Evolutionary conservation across 371 early-diverging fungal genomes (phyloP).

Genomic region (Actinomortierella wolfii): DNA sequence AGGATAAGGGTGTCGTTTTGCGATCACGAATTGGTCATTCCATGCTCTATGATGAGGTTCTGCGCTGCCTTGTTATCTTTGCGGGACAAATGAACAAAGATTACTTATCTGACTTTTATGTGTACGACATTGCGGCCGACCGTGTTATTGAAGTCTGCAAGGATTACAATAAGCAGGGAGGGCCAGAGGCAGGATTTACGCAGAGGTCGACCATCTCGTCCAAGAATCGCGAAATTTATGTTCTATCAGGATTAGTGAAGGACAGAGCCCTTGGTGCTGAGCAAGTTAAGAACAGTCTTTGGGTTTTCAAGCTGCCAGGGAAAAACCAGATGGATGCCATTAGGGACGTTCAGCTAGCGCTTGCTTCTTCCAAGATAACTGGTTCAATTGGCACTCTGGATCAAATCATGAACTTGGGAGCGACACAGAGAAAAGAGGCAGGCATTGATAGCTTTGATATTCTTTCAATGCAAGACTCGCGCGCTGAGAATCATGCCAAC

Average conservation of each 20-base stretch:
- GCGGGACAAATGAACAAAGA: slow-evolving; percentile 88
- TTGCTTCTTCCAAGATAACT: slow-evolving; percentile 15
- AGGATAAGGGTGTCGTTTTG: slow-evolving; percentile 50
- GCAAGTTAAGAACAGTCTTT: slow-evolving; percentile 71
- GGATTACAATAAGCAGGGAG: slow-evolving; percentile 72
- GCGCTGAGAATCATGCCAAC: too few relatives aligned
- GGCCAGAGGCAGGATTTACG: slow-evolving; percentile 81
- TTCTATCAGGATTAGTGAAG: slow-evolving; percentile 73
- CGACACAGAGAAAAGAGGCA: not conserved
- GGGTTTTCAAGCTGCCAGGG: slow-evolving; percentile 68
- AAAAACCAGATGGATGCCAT: slow-evolving; percentile 41
- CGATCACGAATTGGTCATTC: slow-evolving; percentile 88
- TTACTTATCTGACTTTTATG: slow-evolving; percentile 73
- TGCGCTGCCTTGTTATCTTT: slow-evolving; percentile 82
- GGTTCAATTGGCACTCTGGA: slow-evolving; percentile 34
- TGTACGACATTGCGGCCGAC: slow-evolving; percentile 81
- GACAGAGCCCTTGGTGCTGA: slow-evolving; percentile 56
- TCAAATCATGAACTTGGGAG: slow-evolving; percentile 34
- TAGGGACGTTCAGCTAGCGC: slow-evolving; percentile 31
- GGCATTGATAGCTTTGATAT: too few relatives aligned
- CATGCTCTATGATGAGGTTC: slow-evolving; percentile 80
- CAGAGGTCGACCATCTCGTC: slow-evolving; percentile 86
- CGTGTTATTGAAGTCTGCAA: slow-evolving; percentile 71
- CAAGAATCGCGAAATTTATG: slow-evolving; percentile 79
- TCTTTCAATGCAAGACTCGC: too few relatives aligned